A percentile compares a stretch with the other conserved stretches of the same genome.
Conservation (phyloP, 768 basidiomycete species). For the Termitomyces sp. region DNA sequence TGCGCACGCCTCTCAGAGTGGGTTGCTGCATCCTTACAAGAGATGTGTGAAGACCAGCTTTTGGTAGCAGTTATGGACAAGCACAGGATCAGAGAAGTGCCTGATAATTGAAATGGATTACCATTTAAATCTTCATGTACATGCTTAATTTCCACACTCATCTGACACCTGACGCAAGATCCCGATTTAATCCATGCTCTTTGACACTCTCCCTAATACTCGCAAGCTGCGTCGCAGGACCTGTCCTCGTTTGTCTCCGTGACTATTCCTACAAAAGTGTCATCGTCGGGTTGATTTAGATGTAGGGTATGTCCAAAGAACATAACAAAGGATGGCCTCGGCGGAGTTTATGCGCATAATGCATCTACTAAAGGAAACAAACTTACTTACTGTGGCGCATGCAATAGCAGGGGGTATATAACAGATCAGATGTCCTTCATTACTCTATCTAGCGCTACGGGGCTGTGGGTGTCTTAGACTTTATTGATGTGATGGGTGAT, state of each 20-base stretch:
- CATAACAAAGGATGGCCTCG: slow-evolving; percentile 12
- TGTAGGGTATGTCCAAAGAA: background rate
- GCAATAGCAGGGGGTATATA: background rate
- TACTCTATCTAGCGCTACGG: background rate
- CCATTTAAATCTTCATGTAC: slow-evolving; percentile 12
- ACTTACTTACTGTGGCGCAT: slow-evolving; percentile 14
- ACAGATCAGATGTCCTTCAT: background rate
- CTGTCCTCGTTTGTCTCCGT: background rate
- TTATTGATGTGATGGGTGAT: background rate
- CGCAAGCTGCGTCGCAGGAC: slow-evolving; percentile 2
- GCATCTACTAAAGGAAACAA: slow-evolving; percentile 15
- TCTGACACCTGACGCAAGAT: slow-evolving; percentile 9
- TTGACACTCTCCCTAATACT: slow-evolving; percentile 31
- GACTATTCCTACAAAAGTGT: background rate
- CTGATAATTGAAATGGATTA: slow-evolving; percentile 20
- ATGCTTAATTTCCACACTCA: slow-evolving; percentile 8
- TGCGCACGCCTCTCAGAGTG: slow-evolving; percentile 67
- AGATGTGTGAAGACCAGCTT: background rate
- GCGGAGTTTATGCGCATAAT: slow-evolving; percentile 17
- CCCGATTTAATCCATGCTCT: slow-evolving; percentile 40
- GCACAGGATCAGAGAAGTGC: slow-evolving; percentile 6
- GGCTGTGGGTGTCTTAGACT: background rate
- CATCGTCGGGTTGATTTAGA: background rate
- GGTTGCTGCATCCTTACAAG: slow-evolving; percentile 49
- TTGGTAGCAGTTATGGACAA: slow-evolving; percentile 1